These are phyloP conservation scores for Geotrichum aggregatum DNA, from an alignment of 1,139 yeast genomes.

Conservation along the genomic window DNA sequence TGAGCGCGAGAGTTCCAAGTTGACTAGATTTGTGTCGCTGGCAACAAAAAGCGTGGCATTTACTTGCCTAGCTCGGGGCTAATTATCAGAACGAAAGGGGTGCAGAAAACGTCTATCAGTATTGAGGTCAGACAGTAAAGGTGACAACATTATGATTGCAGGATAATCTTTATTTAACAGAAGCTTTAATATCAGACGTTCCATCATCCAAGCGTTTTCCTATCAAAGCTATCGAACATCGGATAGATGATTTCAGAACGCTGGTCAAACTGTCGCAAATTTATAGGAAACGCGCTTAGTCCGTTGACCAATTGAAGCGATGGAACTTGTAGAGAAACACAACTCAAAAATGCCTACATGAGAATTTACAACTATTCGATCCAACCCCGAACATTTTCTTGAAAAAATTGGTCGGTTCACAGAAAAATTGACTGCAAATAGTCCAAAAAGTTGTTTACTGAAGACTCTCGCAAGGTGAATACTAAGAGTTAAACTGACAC, in stretches of 20 bases:
- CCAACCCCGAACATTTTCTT: constrained; percentile 52
- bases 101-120: constrained; percentile 42
- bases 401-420: constrained; percentile 40
- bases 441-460: background rate
- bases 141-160: constrained; percentile 22
- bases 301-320: constrained; percentile 54
- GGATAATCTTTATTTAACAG: constrained; percentile 24
- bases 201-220: constrained; percentile 54
- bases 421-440: background rate
- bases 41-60: constrained; percentile 27
- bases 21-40: constrained; percentile 10
- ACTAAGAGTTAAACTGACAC: no score
- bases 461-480: background rate
- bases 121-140: constrained; percentile 25
- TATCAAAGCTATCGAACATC: constrained; percentile 60
- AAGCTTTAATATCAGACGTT: constrained; percentile 44
- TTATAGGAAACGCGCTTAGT: constrained; percentile 54
- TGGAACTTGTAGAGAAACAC: constrained; percentile 61
- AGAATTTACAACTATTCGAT: constrained; percentile 61
- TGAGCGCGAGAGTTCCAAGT: constrained; percentile 19
- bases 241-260: constrained; percentile 62
- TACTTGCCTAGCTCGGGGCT: constrained; percentile 38
- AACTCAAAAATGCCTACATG: constrained; percentile 62
- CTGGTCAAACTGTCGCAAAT: constrained; percentile 53
- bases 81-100: constrained; percentile 43